Conservation (phyloP, 176 grass and related monocot genomes). For the Cocos nucifera region DNA sequence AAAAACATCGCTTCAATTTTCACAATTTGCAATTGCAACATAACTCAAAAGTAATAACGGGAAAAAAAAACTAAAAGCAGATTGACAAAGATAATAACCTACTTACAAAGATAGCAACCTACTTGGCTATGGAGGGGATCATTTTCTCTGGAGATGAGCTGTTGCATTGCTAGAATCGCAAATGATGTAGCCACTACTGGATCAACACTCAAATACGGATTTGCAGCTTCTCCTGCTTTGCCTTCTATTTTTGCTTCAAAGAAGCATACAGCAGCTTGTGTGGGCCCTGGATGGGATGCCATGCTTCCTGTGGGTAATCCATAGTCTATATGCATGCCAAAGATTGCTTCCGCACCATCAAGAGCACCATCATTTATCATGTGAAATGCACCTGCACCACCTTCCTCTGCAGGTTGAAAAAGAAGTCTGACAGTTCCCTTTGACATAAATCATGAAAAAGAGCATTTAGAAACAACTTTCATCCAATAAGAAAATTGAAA, state of each 20-base stretch:
- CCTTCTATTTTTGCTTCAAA: conserved; percentile 81
- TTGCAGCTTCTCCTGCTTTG: conserved; percentile 59
- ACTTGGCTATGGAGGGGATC: conserved; percentile 91
- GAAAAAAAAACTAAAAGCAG: too few species aligned
- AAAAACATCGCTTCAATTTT: too few species aligned
- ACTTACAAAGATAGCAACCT: conserved; percentile 26
- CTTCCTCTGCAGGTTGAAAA: conserved; percentile 95
- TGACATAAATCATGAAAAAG: conserved; percentile 19
- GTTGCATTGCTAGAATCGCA: conserved; percentile 55
- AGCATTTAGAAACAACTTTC: background rate
- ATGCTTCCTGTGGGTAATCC: conserved; percentile 40
- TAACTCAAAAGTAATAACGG: too few species aligned
- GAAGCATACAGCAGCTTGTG: conserved; percentile 62
- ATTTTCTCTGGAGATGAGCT: conserved; percentile 74
- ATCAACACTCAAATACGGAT: conserved; percentile 72
- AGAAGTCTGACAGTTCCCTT: conserved; percentile 88
- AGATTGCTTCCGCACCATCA: conserved; percentile 58
- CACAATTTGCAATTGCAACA: too few species aligned
- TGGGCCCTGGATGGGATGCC: conserved; percentile 50
- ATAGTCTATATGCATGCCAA: conserved; percentile 72
- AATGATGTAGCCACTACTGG: conserved; percentile 60
- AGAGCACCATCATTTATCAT: conserved; percentile 80
- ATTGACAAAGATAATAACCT: conserved; percentile 2
- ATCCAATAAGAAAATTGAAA: too few species aligned
- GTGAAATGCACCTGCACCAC: conserved; percentile 78